Evolutionary conservation across 805 yeast species (phyloP), one percentile per base, ranked within the genome.

Genomic region (Metschnikowia henanensis): DNA sequence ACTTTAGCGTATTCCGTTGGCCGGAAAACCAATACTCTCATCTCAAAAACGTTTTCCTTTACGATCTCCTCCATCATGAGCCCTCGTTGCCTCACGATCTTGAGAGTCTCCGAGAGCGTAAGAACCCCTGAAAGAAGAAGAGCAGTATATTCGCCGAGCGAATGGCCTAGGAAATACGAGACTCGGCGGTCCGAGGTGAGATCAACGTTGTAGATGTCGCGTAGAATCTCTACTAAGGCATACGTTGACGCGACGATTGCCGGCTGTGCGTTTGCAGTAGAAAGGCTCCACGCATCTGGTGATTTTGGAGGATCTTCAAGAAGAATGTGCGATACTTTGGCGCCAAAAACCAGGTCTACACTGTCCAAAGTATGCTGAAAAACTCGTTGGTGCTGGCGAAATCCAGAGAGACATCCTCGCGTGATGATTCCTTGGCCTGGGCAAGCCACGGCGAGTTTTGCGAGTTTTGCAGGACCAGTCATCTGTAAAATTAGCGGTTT

Each of bases 201-300:
- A 30, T 50, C 49, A 18, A 54, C 28, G 21, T 51, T 53, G 35
- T 45, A 37, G 8, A 29, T 29, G 9, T 35, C 29, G 12, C 22
- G 13, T n/a, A 54, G 28, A 1, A 54, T 32, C 22, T 45, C 34
- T 12, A 32, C 20, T 10, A 46, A 16, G 23, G 47, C 43, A 35
- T 40, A 49, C 4, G 77, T 66, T 4, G 77, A 59, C 2, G 74
- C 63, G 23, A 78, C 58, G 9, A 78, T 71, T 19, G 81, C 73
- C 3, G 83, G 83, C 62, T 79, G 84, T 18, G 81, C 81, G 52
- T 73, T 64, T 33, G 56, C 43, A 15, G 58, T 52, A 30, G 50
- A 40, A n/a, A 42, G 40, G 36, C 46, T 41, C 56, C 56, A 53
- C 6, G 43, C 10, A 20, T 50, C 55, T 20, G 48, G 35, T 22